Conservation (phyloP, 2,329 filamentous ascomycete species). For the Ophiostoma himal-ulmi region DNA sequence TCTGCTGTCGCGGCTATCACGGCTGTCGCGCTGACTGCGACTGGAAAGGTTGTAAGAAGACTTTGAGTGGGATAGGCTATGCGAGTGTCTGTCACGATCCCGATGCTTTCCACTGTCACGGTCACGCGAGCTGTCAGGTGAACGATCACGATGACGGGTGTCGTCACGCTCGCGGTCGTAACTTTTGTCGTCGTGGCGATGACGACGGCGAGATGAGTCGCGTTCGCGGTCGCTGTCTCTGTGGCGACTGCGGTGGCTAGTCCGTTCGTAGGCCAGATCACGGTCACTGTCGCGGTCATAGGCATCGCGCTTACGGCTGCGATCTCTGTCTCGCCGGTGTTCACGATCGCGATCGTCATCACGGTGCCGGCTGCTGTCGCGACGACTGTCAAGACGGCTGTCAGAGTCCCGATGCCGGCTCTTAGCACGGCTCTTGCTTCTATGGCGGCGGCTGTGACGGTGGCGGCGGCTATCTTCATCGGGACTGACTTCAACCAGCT, state of each 20-base stretch:
- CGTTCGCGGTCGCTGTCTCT: slow-evolving; percentile 14
- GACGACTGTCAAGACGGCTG: slow-evolving; percentile 28
- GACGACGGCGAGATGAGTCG: slow-evolving; percentile 9
- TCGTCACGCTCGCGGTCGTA: slow-evolving; percentile 31
- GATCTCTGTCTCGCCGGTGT: slow-evolving; percentile 35
- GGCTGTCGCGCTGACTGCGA: slow-evolving; percentile 18
- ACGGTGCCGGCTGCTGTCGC: slow-evolving; percentile 27
- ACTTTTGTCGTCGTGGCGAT: slow-evolving; percentile 2
- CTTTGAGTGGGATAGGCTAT: background rate
- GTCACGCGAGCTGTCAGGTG: slow-evolving; percentile 19
- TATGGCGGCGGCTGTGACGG: background rate
- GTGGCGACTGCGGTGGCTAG: slow-evolving; percentile 23
- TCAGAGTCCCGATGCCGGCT: slow-evolving; percentile 29
- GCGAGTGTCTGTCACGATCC: slow-evolving; percentile 27
- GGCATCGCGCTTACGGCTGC: slow-evolving; percentile 19
- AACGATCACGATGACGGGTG: slow-evolving; percentile 30
- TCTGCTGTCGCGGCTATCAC: slow-evolving; percentile 13
- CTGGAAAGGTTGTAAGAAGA: background rate
- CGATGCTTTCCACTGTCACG: slow-evolving; percentile 30
- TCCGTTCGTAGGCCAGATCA: slow-evolving; percentile 20
- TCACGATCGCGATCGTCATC: slow-evolving; percentile 37
- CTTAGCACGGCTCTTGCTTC: background rate
- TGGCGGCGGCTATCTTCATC: slow-evolving; percentile 26
- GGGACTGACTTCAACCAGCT: slow-evolving; percentile 39
- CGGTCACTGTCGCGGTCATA: slow-evolving; percentile 31